Conservation (phyloP, 164 flowering plant genomes). For the Brasenia schreberi region DNA sequence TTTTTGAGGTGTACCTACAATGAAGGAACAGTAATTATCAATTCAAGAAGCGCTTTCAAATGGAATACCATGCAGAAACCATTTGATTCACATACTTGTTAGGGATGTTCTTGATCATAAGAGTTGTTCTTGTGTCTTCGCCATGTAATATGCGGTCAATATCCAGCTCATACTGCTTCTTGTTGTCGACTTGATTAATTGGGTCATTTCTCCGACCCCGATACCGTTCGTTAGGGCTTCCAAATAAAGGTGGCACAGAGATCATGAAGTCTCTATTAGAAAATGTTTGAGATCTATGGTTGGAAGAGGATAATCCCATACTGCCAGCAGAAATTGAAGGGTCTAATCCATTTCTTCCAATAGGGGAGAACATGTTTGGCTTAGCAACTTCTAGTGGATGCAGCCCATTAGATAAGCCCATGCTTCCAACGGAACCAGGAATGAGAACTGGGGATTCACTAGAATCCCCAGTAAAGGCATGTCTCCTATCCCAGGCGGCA, state of each 20-base stretch:
- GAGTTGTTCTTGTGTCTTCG: slow-evolving; percentile 55
- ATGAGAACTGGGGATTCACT: slow-evolving; percentile 47
- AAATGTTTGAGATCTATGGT: slow-evolving; percentile 46
- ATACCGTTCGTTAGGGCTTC: slow-evolving; percentile 42
- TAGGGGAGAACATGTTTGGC: slow-evolving; percentile 35
- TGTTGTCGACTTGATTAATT: slow-evolving; percentile 36
- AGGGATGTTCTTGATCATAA: slow-evolving; percentile 79
- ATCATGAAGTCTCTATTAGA: slow-evolving; percentile 57
- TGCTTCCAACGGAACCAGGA: slow-evolving; percentile 56
- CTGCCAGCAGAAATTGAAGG: slow-evolving; percentile 27
- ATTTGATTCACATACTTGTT: slow-evolving; percentile 43
- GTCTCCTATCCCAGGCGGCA: slow-evolving; percentile 61
- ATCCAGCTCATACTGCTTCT: slow-evolving; percentile 65
- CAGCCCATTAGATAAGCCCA: slow-evolving; percentile 34
- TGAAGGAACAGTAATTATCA: not conserved
- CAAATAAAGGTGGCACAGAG: slow-evolving; percentile 41
- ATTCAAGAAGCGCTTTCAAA: not conserved
- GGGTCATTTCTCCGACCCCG: slow-evolving; percentile 36
- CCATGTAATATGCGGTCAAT: slow-evolving; percentile 53
- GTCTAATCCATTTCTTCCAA: slow-evolving; percentile 45
- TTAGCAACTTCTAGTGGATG: slow-evolving; percentile 59
- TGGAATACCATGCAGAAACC: not conserved
- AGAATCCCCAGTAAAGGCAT: slow-evolving; percentile 44
- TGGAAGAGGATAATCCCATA: slow-evolving; percentile 43
- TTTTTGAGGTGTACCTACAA: slow-evolving; percentile 64